phyloP scores from a whole-genome alignment of 345 rosid species.

The Raphanus raphanistrum region DNA sequence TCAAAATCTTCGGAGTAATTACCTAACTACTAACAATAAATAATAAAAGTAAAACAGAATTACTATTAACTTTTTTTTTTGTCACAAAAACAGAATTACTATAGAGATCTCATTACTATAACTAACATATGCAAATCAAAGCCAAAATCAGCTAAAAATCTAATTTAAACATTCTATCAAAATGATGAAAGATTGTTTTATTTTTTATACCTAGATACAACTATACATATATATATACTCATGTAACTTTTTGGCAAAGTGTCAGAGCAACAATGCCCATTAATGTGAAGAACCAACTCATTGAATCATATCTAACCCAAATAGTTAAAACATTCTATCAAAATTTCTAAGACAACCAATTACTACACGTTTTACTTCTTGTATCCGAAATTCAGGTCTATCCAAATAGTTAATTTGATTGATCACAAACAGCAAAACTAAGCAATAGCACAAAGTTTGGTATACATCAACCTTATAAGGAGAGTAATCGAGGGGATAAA shows the following conservation, averaged over 20 bases:
- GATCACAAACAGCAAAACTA: background rate
- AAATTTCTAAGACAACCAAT: background rate
- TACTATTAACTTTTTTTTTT: no score
- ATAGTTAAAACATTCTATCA: no score
- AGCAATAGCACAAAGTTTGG: background rate
- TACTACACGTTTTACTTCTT: background rate
- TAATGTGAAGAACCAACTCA: conserved; percentile 32
- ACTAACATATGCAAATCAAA: background rate
- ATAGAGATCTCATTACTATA: no score
- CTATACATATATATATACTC: no score
- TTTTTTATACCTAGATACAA: background rate
- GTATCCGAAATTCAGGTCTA: conserved; percentile 10
- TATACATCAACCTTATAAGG: background rate
- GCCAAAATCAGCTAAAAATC: conserved; percentile 9
- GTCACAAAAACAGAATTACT: background rate
- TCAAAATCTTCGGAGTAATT: background rate
- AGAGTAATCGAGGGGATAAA: background rate
- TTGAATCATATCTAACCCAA: conserved; percentile 15
- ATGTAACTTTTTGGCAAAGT: background rate
- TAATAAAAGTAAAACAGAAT: background rate
- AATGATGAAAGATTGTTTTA: background rate
- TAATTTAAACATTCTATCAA: background rate
- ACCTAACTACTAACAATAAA: background rate
- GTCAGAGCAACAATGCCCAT: conserved; percentile 17
- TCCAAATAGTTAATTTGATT: background rate